Percentiles rank a stretch among this genome's conserved stretches.
These are phyloP conservation scores for Waltergamsia citrina DNA, from an alignment of 2,329 filamentous ascomycete species.

Conservation along the genomic window DNA sequence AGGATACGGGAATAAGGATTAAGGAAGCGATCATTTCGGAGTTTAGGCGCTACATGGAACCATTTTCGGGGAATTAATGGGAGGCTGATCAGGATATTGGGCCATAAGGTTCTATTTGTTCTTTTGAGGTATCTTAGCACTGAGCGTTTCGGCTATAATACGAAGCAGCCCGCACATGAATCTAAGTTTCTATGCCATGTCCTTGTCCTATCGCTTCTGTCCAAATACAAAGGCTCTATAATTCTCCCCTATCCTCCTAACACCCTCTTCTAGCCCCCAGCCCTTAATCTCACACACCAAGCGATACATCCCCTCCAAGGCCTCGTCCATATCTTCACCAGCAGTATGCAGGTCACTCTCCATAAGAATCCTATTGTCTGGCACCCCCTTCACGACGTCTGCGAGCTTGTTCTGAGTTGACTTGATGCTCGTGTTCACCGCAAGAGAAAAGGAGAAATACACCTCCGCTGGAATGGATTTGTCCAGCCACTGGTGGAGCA, in stretches of 20 bases:
- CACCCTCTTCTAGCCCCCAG: slow-evolving; percentile 67
- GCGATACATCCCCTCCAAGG: slow-evolving; percentile 66
- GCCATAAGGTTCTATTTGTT: no score
- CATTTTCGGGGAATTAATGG: no score
- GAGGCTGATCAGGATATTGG: no score
- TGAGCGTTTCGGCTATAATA: no score
- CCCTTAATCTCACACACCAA: slow-evolving; percentile 68
- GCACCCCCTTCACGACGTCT: slow-evolving; percentile 60
- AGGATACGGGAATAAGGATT: slow-evolving; percentile 7
- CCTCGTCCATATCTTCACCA: slow-evolving; percentile 68
- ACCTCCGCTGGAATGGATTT: slow-evolving; percentile 64
- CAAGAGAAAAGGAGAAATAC: slow-evolving; percentile 81
- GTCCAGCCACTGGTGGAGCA: slow-evolving; percentile 69
- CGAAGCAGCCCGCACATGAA: no score
- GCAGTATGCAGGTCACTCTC: slow-evolving; percentile 88
- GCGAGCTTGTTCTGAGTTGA: slow-evolving; percentile 39
- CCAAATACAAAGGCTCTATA: slow-evolving; percentile 73
- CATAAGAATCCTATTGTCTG: slow-evolving; percentile 69
- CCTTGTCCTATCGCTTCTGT: no score
- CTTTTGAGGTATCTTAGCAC: no score
- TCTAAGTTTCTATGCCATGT: no score
- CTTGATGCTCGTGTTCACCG: slow-evolving; percentile 63
- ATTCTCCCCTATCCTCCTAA: slow-evolving; percentile 59
- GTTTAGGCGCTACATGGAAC: no score
- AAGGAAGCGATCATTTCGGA: not conserved